A percentile compares a stretch with the other conserved stretches of the same genome.
phyloP scores from a whole-genome alignment of 1,284 basidiomycete genomes.

The Ustilago vetiveriae region DNA sequence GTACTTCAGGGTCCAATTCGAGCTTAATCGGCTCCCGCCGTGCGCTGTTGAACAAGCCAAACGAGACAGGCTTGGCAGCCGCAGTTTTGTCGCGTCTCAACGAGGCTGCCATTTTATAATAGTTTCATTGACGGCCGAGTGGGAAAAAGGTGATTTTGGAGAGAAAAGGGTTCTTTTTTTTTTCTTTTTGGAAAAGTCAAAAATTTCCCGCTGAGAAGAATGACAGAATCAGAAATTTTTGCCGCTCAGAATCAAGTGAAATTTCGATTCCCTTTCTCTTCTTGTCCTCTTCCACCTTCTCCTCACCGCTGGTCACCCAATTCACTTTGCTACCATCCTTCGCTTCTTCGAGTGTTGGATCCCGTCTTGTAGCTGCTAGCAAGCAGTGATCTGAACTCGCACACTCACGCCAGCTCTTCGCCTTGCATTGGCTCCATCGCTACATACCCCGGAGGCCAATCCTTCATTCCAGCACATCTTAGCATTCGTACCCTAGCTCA shows the following conservation, averaged over 20 bases:
- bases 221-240: slow-evolving; percentile 32
- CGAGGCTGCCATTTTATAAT: not conserved
- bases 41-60: no score
- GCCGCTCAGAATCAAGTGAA: slow-evolving; percentile 10
- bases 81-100: slow-evolving; percentile 2
- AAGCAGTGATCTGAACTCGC: not conserved
- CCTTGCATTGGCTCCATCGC: not conserved
- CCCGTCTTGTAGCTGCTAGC: not conserved
- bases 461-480: no score
- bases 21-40: not conserved
- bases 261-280: not conserved
- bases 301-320: slow-evolving; percentile 31
- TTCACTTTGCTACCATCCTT: slow-evolving; percentile 1
- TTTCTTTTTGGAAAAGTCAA: no score
- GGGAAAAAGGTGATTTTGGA: slow-evolving; percentile 11
- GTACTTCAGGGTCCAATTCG: slow-evolving; percentile 6
- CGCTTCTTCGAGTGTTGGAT: not conserved
- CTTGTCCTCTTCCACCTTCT: slow-evolving; percentile 18
- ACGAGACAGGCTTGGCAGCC: slow-evolving; percentile 3
- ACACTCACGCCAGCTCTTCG: not conserved
- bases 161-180: slow-evolving; percentile 9
- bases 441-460: slow-evolving; percentile 6
- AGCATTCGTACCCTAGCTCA: slow-evolving; percentile 25
- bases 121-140: slow-evolving; percentile 9
- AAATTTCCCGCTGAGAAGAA: slow-evolving; percentile 9